These are phyloP conservation scores for Pyrenochaeta sp. DNA, from an alignment of 2,329 filamentous ascomycete genomes.

Conservation along the genomic window DNA sequence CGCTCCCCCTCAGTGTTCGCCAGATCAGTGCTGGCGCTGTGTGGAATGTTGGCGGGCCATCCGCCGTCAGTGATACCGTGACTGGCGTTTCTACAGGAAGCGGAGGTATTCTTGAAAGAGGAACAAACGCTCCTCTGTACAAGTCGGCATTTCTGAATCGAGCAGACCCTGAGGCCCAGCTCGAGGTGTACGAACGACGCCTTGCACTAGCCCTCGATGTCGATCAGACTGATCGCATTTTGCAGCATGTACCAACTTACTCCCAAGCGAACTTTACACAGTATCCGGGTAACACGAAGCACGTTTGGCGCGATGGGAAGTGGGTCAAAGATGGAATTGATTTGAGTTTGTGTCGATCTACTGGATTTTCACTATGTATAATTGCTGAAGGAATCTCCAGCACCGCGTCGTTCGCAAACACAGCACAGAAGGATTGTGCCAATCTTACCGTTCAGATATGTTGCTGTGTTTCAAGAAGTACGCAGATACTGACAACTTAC, in stretches of 20 bases:
- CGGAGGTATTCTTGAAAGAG: conserved; percentile 70
- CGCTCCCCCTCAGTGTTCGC: conserved; percentile 29
- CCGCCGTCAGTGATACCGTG: conserved; percentile 62
- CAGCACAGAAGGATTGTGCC: conserved; percentile 60
- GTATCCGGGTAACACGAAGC: conserved; percentile 14
- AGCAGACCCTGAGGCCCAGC: conserved; percentile 64
- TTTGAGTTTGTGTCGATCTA: conserved; percentile 38
- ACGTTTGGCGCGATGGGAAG: conserved; percentile 51
- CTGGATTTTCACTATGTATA: conserved; percentile 2
- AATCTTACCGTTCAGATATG: conserved; percentile 78
- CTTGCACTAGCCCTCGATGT: conserved; percentile 84
- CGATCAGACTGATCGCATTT: conserved; percentile 70
- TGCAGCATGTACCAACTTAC: conserved; percentile 52
- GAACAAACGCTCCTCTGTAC: conserved; percentile 74
- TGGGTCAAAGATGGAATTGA: conserved; percentile 47
- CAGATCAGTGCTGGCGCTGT: conserved; percentile 72
- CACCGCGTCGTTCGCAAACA: conserved; percentile 35
- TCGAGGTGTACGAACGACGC: conserved; percentile 73
- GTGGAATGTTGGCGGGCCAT: conserved; percentile 79
- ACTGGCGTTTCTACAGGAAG: conserved; percentile 65
- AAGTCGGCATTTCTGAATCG: conserved; percentile 63
- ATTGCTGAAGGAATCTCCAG: conserved; percentile 21
- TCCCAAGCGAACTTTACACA: conserved; percentile 10
- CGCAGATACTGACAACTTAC: conserved; percentile 42
- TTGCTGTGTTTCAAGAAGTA: conserved; percentile 17